Evolutionary conservation across 352 stramenopile species (phyloP), one percentile per base, ranked within the genome.

Genomic region (Saprolegnia diclina): DNA sequence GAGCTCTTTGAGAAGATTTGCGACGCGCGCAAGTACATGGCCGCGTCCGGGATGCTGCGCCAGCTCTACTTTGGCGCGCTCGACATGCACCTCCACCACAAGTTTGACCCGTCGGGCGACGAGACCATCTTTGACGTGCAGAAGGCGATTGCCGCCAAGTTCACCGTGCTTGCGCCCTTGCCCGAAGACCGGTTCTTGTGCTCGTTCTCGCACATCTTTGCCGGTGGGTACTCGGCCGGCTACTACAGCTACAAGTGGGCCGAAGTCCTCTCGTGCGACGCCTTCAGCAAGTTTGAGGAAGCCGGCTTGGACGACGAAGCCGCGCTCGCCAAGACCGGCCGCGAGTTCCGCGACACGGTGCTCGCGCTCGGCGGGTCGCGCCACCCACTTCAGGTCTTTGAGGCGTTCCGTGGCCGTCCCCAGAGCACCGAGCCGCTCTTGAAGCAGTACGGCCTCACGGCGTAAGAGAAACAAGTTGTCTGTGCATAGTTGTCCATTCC

Each of bases 201-300:
- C 75, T 93, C 91, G 40, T 99, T 99, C 77, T 85, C 78, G 35
- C 97, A 99, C 77, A 99, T 99, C 71, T 99, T 99, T 76, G 97
- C 93, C 0, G 96, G 96, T 1, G 96, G 96, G 40, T 99, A 99
- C 75, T 86, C 93, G n/a, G 95, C 96, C 9, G 96, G 96, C 26
- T 99, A 98, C 77, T 99, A 98, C 79, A 95, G 86, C 77, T 94
- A 94, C 79, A 98, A 98, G 73, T 99, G 96, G 94, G 96, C 96
- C 14, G 96, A 99, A 79, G 95, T 99, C 48, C 89, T 99, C 81
- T 94, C 83, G 65, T 97, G 96, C 32, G 96, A 99, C 77, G 96
- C 96, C 9, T 99, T 99, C 76, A 91, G 85, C 24, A 95, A 96
- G 11, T 99, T 99, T 72, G 94, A 99, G 76, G 97, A 99, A 73